Conservation (phyloP, 2,329 filamentous ascomycete genomes). For the Cercospora sp. region DNA sequence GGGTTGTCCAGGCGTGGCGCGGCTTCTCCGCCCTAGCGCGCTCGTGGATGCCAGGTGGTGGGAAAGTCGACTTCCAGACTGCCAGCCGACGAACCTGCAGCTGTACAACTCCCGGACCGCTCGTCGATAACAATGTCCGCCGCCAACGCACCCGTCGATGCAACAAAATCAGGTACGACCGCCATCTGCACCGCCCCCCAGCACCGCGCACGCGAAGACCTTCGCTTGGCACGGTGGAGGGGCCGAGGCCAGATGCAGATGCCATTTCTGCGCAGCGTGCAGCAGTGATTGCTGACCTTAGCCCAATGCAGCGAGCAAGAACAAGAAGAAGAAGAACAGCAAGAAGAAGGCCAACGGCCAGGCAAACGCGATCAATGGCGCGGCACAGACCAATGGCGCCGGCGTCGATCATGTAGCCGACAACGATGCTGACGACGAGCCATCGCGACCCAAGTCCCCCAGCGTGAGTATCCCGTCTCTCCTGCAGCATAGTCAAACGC, state of each 20-base stretch:
- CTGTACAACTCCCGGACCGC: neutral
- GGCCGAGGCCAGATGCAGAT: conserved; percentile 14
- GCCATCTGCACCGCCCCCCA: neutral
- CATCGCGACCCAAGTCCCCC: conserved; percentile 27
- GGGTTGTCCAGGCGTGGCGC: neutral
- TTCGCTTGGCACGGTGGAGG: conserved; percentile 7
- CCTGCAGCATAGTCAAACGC: neutral
- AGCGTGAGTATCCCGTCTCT: conserved; percentile 19
- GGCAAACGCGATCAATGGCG: conserved; percentile 42
- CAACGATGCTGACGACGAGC: conserved; percentile 45
- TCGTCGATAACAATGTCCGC: conserved; percentile 22
- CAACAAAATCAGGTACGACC: conserved; percentile 25
- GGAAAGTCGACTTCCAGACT: neutral
- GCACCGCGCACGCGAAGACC: neutral
- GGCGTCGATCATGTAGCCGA: conserved; percentile 41
- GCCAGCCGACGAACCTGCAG: neutral
- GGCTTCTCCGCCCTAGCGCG: neutral
- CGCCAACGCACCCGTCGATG: conserved; percentile 17
- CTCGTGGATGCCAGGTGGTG: conserved; percentile 1
- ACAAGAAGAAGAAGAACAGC: conserved; percentile 56
- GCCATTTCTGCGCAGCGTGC: neutral
- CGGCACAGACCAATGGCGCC: conserved; percentile 37
- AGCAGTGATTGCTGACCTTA: conserved; percentile 5
- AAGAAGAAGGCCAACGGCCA: conserved; percentile 57
- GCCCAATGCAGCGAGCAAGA: conserved; percentile 36